Conservation (phyloP, 2,329 filamentous ascomycete genomes). For the Dothiorella sarmentorum region DNA sequence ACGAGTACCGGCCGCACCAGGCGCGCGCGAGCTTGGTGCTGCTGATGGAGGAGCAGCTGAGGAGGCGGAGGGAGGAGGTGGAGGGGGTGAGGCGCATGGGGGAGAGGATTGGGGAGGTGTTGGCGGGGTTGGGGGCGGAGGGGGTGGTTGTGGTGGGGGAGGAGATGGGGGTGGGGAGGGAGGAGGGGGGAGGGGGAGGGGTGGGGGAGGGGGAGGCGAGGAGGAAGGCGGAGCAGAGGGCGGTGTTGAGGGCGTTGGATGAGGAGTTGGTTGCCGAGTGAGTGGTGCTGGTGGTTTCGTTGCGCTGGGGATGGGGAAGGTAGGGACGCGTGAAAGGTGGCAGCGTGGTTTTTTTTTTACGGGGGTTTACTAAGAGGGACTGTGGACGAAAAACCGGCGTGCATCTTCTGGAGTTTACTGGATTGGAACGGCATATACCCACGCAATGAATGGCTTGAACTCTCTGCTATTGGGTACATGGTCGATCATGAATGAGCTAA, state of each 20-base stretch:
- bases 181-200: not conserved
- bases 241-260: conserved; percentile 16
- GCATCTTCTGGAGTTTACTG: not conserved
- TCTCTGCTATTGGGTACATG: too few relatives aligned
- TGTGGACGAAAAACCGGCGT: not conserved
- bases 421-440: not conserved
- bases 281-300: too few relatives aligned
- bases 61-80: conserved; percentile 70
- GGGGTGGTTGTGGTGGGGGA: conserved; percentile 12
- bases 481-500: too few relatives aligned
- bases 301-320: not conserved
- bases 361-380: not conserved
- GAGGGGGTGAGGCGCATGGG: conserved; percentile 63
- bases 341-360: not conserved
- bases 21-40: conserved; percentile 81
- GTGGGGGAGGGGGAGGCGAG: not conserved
- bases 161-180: not conserved
- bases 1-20: conserved; percentile 91
- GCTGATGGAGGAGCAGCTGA: conserved; percentile 82
- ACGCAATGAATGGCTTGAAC: not conserved
- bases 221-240: conserved; percentile 15
- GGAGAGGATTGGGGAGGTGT: conserved; percentile 68
- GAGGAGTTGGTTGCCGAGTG: conserved; percentile 15
- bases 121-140: conserved; percentile 60
- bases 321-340: not conserved